These are phyloP conservation scores for Colletotrichum truncatum DNA, from an alignment of 2,329 filamentous ascomycete species.

Conservation along the genomic window DNA sequence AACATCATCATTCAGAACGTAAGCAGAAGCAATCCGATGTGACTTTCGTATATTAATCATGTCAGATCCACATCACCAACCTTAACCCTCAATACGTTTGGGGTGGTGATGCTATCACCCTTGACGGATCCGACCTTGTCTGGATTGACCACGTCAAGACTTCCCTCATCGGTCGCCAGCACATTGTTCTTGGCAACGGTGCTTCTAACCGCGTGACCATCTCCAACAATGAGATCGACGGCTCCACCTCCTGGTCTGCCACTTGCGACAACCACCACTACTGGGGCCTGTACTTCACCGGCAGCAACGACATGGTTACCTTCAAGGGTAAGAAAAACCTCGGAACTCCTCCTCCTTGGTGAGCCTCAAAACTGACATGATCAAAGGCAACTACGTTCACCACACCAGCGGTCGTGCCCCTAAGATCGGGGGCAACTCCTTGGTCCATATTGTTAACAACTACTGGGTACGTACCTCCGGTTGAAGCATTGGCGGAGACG, in stretches of 20 bases:
- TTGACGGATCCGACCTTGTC: constrained; percentile 54
- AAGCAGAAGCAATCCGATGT: neutral
- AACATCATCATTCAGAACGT: constrained; percentile 69
- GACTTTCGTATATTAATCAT: neutral
- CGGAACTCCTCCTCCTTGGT: too few species aligned
- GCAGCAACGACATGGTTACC: constrained; percentile 65
- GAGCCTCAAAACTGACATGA: neutral
- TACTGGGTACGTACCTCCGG: constrained; percentile 50
- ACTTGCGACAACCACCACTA: constrained; percentile 68
- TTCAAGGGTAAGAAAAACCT: constrained; percentile 48
- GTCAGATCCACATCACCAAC: constrained; percentile 53
- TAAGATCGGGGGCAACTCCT: constrained; percentile 65
- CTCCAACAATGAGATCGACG: constrained; percentile 69
- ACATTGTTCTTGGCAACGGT: constrained; percentile 65
- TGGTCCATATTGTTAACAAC: constrained; percentile 70
- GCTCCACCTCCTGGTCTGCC: constrained; percentile 61
- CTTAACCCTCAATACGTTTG: constrained; percentile 68
- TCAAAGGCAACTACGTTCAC: constrained; percentile 65
- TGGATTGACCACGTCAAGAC: constrained; percentile 66
- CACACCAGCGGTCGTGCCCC: constrained; percentile 65
- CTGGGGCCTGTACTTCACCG: constrained; percentile 67
- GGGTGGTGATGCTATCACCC: constrained; percentile 67
- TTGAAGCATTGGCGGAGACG: neutral
- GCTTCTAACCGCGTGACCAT: constrained; percentile 66
- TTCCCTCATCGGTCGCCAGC: constrained; percentile 66